Evolutionary conservation across 176 grass and related monocot genomes (phyloP), one percentile per base, ranked within the genome.

Genomic region (Elymus sibiricus): DNA sequence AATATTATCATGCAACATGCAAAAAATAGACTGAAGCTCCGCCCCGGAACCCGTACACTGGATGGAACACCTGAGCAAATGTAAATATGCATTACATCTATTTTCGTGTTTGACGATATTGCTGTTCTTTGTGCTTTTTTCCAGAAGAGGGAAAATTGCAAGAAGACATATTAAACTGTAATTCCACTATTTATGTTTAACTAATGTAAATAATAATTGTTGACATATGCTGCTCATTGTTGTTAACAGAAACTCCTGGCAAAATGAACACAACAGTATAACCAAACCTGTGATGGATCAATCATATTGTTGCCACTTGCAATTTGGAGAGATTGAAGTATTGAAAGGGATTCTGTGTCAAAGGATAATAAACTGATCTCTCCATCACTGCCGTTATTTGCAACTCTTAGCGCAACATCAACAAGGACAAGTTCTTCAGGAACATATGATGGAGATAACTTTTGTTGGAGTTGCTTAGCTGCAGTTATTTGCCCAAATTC

Each of bases 401-500:
- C 93, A 86, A 98, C 37, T 76, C 90, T 95, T 85, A 98, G 83
- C 73, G 90, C 96, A 70, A 86, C 75, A 95, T 95, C 96, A 92
- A 94, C 86, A 29, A 98, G 86, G 77, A 87, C 71, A 88, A 98
- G 87, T 86, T 98, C 96, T 39, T 92, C 83, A 47, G 93, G 96
- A 46, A 95, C 86, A 89, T 94, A 89, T 71, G 91, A 83, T 27
- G 96, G 96, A 72, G 96, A 95, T 64, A 98, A 65, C 84, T 98
- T 98, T 47, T 92, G 90, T 90, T 98, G 96, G 47, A 98, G 96
- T 83, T 98, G 91, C 74, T 92, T 98, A 79, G 96, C 91, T 88
- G 96, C 96, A 84, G 84, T 92, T 88, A 98, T 95, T 76, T 98
- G 93, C n/a, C 96, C 96, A 84, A 98, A 98, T 88, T 98, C 96